phyloP scores from a whole-genome alignment of 345 rosid species.

The Aquilaria malaccensis region DNA sequence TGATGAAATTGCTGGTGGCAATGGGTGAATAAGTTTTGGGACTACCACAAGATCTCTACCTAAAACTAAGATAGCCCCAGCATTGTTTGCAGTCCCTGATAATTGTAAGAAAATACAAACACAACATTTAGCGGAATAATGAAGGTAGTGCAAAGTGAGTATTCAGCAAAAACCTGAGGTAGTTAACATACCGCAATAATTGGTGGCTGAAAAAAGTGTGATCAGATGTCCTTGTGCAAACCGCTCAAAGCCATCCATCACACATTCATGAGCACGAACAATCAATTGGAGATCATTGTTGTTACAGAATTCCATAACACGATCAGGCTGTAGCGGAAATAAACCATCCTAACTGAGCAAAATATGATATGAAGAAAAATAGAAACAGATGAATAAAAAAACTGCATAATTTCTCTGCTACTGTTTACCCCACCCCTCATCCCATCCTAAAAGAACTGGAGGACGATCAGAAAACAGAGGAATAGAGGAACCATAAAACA shows the following conservation, averaged over 20 bases:
- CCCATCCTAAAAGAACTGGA: slow-evolving; percentile 1
- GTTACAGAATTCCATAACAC: slow-evolving; percentile 94
- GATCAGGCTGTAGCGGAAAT: slow-evolving; percentile 64
- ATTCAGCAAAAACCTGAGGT: background rate
- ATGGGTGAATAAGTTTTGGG: slow-evolving; percentile 86
- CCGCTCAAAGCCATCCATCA: slow-evolving; percentile 97
- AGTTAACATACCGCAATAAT: slow-evolving; percentile 64
- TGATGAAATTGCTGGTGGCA: slow-evolving; percentile 73
- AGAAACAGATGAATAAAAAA: slow-evolving; percentile 10
- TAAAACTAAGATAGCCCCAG: slow-evolving; percentile 87
- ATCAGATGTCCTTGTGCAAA: slow-evolving; percentile 94
- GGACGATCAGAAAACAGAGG: too few species aligned
- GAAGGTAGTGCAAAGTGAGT: too few species aligned
- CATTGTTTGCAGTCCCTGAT: slow-evolving; percentile 88
- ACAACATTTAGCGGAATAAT: slow-evolving; percentile 2
- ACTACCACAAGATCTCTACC: slow-evolving; percentile 95
- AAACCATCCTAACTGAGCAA: slow-evolving; percentile 12
- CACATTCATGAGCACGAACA: slow-evolving; percentile 95
- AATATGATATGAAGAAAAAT: background rate
- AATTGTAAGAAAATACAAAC: slow-evolving; percentile 6
- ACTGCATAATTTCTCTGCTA: slow-evolving; percentile 2
- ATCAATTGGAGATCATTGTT: slow-evolving; percentile 93
- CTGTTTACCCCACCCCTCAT: background rate
- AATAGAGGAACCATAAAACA: too few species aligned
- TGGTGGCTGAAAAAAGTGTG: slow-evolving; percentile 91